Evolutionary conservation across 257 asterid species (phyloP), one percentile per base, ranked within the genome.

Genomic region (Marsdenia floribunda): DNA sequence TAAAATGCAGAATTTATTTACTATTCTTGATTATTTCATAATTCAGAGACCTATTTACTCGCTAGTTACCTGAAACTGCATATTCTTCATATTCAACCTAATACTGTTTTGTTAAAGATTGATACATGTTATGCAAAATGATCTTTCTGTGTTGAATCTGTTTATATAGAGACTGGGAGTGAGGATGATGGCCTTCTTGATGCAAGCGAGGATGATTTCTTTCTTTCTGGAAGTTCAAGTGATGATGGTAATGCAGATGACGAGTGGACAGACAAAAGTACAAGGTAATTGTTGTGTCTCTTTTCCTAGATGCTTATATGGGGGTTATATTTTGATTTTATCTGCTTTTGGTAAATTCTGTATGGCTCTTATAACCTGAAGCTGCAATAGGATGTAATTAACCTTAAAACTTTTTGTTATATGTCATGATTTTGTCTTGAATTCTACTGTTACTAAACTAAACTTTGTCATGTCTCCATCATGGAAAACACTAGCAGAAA

Each of bases 181-280:
- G 99, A 95, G 82, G 99, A 95, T 60, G 99, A 92, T 84, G 99
- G 96, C 60, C 90, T 87, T 75, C 83, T 92, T 77, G 96, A 95
- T 82, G 81, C 77, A 70, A 89, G 97, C 73, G 96, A 89, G 5
- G 99, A 95, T 78, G 99, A 92, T 86, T 92, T 92, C 87, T 92
- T 92, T 81, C 73, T 89, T 70, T 76, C 86, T 78, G 98, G 96
- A 77, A 90, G 96, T 89, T 95, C 99, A 61, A 92, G 98, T 78
- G 98, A 92, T 68, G 97, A 91, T 5, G 95, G 90, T 70, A 90
- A 95, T 64, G 97, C 99, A 66, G 99, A 92, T 85, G 98, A 92
- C 72, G 97, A 92, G 83, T 87, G 84, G 97, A 88, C 92, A 33
- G 92, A 88, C 73, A 88, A 86, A 83, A 92, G 98, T 79, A 80